Evolutionary conservation across 768 basidiomycete genomes (phyloP).

Genomic region (Rhodocollybia butyracea): DNA sequence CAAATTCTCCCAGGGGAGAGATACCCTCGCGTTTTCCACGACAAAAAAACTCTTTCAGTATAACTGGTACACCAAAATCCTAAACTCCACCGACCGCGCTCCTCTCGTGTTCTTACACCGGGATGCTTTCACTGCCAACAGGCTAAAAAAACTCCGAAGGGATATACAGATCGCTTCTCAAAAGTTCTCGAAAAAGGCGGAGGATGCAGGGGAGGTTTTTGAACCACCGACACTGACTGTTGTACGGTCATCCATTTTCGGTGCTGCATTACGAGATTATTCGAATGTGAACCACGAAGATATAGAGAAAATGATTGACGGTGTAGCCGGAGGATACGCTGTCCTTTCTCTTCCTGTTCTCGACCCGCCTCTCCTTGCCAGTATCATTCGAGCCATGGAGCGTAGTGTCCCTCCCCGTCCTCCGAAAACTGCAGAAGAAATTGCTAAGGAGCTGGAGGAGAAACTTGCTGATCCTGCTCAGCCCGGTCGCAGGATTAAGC

Average conservation of each 20-base stretch:
- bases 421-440: constrained; percentile 48
- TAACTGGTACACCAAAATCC: constrained; percentile 72
- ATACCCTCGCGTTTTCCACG: constrained; percentile 62
- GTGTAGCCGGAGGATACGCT: constrained; percentile 59
- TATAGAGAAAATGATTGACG: constrained; percentile 50
- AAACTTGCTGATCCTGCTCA: constrained; percentile 64
- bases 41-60: constrained; percentile 81
- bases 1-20: constrained; percentile 50
- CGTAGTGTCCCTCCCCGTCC: constrained; percentile 61
- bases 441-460: constrained; percentile 44
- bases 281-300: constrained; percentile 45
- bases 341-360: constrained; percentile 63
- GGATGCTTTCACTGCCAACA: constrained; percentile 66
- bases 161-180: constrained; percentile 60
- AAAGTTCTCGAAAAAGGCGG: constrained; percentile 34
- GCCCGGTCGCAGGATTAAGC: constrained; percentile 69
- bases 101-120: constrained; percentile 81
- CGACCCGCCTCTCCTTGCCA: constrained; percentile 69
- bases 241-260: constrained; percentile 76
- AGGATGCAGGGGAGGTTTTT: constrained; percentile 20
- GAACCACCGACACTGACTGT: constrained; percentile 56
- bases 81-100: constrained; percentile 46
- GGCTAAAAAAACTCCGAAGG: constrained; percentile 64
- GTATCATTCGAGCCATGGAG: constrained; percentile 64
- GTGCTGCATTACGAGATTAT: constrained; percentile 68